Evolutionary conservation across 2,329 filamentous ascomycete species (phyloP), one percentile per base, ranked within the genome.

Genomic region (Blastomyces parvus): DNA sequence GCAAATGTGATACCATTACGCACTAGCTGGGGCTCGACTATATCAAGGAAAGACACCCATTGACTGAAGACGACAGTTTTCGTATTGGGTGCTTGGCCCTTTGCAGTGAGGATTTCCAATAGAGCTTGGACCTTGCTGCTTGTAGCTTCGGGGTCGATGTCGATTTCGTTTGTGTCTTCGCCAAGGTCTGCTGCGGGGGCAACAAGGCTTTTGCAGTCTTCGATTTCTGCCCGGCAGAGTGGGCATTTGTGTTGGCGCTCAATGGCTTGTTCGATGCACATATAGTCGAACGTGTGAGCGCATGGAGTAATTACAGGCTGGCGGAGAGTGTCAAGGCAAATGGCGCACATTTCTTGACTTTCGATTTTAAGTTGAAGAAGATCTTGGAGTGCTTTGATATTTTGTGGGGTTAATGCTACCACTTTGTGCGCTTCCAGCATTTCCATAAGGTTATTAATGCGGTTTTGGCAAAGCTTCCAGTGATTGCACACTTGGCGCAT

Each of bases 401-500:
- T 95, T 73, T 91, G 87, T 0, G 84, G 81, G 2, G 85, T 93
- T 30, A 95, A 80, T 0, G 83, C 81, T 0, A 95, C 86, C 0
- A 87, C 80, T 58, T 85, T 83, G 67, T 88, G 80, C 19, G 84
- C 81, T 53, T 90, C 87, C 1, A 95, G 80, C 1, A 89, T 79
- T 25, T 83, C 79, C 71, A 93, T 80, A 27, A 96, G 81, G n/a
- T 86, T 84, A 11, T 84, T 82, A n/a, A 95, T 82, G 14, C 89
- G 86, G 40, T 88, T 82, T 59, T 86, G 88, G 70, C 89, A 90
- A 13, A 97, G 82, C 9, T 88, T 87, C 90, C 90, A 95, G 73
- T 96, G 91, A 67, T 93, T 91, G 76, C 91, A 96, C 73, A 89
- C 84, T 76, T 96, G 91, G 22, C 92, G 85, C 67, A 96, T 84